A percentile compares a stretch with the other conserved stretches of the same genome.
Conservation (phyloP, 352 stramenopile species). For the Phytophthora quininea region DNA sequence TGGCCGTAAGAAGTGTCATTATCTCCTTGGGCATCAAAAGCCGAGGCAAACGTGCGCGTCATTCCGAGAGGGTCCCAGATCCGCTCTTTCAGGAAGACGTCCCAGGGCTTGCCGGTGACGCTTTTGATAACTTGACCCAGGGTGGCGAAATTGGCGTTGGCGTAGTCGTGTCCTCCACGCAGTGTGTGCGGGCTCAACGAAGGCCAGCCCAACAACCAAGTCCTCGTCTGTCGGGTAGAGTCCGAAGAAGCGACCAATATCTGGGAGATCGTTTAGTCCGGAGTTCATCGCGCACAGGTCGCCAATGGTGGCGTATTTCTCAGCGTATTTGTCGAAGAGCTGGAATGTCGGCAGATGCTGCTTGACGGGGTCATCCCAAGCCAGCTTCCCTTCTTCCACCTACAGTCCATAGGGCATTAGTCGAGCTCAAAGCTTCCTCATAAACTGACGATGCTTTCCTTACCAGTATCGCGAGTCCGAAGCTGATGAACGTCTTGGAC, state of each 20-base stretch:
- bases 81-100: slow-evolving; percentile 50
- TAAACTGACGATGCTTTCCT: not conserved
- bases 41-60: slow-evolving; percentile 54
- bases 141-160: slow-evolving; percentile 69
- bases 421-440: too few relatives aligned
- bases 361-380: slow-evolving; percentile 62
- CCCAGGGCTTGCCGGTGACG: slow-evolving; percentile 53
- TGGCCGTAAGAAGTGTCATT: slow-evolving; percentile 52
- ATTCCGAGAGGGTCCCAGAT: slow-evolving; percentile 67
- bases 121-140: slow-evolving; percentile 62
- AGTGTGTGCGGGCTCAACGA: slow-evolving; percentile 49
- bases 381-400: slow-evolving; percentile 59
- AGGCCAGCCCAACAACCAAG: slow-evolving; percentile 37
- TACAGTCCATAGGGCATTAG: slow-evolving; percentile 7
- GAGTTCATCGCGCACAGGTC: slow-evolving; percentile 73
- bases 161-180: slow-evolving; percentile 59
- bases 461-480: slow-evolving; percentile 50
- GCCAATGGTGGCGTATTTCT: slow-evolving; percentile 54
- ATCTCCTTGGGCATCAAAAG: slow-evolving; percentile 29
- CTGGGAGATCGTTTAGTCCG: slow-evolving; percentile 34
- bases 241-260: slow-evolving; percentile 39
- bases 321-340: slow-evolving; percentile 66
- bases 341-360: slow-evolving; percentile 54
- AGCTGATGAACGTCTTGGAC: slow-evolving; percentile 66
- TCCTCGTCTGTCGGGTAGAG: slow-evolving; percentile 45